A percentile compares a stretch with the other conserved stretches of the same genome.
Conservation (phyloP, 1,284 basidiomycete genomes). For the Moesziomyces sp. region DNA sequence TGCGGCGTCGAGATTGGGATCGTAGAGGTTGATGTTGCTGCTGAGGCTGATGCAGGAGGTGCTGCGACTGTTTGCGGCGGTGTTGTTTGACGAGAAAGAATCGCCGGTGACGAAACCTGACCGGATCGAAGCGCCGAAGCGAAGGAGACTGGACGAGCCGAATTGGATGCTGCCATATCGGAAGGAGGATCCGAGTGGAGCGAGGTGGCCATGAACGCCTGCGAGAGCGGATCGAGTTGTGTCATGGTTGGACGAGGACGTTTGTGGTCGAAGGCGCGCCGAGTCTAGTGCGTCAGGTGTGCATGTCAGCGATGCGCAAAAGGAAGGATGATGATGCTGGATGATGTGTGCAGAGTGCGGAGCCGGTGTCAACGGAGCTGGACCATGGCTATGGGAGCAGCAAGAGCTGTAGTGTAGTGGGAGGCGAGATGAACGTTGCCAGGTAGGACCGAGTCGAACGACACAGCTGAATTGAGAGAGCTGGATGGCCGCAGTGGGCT, state of each 20-base stretch:
- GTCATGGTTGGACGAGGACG: slow-evolving; percentile 11
- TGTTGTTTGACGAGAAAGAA: slow-evolving; percentile 1
- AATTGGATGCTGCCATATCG: not conserved
- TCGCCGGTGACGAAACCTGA: not conserved
- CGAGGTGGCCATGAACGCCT: slow-evolving; percentile 15
- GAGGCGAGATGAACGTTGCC: not conserved
- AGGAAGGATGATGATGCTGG: not conserved
- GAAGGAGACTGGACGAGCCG: slow-evolving; percentile 8
- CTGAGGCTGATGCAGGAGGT: not conserved
- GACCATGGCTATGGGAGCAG: slow-evolving; percentile 8
- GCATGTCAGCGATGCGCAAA: not conserved
- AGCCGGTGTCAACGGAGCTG: slow-evolving; percentile 7
- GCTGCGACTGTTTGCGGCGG: not conserved
- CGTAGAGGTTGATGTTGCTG: not conserved
- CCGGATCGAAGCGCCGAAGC: slow-evolving; percentile 25
- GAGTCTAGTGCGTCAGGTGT: not conserved
- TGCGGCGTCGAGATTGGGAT: not conserved
- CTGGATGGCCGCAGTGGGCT: too few relatives aligned
- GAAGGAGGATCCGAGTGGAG: not conserved
- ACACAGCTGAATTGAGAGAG: too few relatives aligned
- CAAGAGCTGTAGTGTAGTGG: not conserved
- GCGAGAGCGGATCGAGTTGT: slow-evolving; percentile 21
- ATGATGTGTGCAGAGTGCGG: not conserved
- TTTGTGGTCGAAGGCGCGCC: not conserved
- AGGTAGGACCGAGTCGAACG: too few relatives aligned